Evolutionary conservation across 2,329 filamentous ascomycete species (phyloP), one percentile per base, ranked within the genome.

Genomic region (Leptographium procerum): DNA sequence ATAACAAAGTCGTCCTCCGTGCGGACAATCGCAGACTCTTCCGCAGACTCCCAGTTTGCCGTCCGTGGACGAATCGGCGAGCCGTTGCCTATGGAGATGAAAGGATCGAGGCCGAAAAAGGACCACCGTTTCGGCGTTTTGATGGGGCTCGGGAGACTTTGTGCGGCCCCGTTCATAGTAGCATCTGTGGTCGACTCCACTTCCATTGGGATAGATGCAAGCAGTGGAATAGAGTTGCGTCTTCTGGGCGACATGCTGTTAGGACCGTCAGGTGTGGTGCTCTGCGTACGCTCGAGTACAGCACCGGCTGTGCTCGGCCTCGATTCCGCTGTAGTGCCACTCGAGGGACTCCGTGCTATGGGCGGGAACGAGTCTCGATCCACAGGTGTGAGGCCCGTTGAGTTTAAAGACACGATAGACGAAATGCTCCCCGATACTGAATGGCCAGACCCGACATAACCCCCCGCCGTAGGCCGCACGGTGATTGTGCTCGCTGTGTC

Each of bases 401-500:
- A 51, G 19, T 58, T 79, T 13, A 78, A 69, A 55, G 87, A 89
- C 5, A 88, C 76, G 48, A 92, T 77, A 0, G 89, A 95, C 5
- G 88, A 91, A 52, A 94, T 84, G 70, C 88, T 95, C 59, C 86
- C 87, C 29, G 87, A 87, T 36, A 89, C 78, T 1, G 86, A 89
- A 69, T 92, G 89, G 6, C 84, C 82, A 4, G 45, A 52, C 28
- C 33, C 43, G 13, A 54, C 50, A 14, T 52, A 33, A 19, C 57
- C 55, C 3, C 52, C 52, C 4, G 29, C 22, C 22, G n/a, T 50
- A 5, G 80, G 80, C 29, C 84, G 81, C 22, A 85, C 79, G 0
- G 88, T 90, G 57, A 83, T 74, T 3, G 87, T 94, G 67, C 86
- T 91, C 52, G 89, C 86, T 0, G 89, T 90, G 68, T 94, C 90